Evolutionary conservation across 768 basidiomycete species (phyloP), one percentile per base, ranked within the genome.

Genomic region (Termitomyces sp.): DNA sequence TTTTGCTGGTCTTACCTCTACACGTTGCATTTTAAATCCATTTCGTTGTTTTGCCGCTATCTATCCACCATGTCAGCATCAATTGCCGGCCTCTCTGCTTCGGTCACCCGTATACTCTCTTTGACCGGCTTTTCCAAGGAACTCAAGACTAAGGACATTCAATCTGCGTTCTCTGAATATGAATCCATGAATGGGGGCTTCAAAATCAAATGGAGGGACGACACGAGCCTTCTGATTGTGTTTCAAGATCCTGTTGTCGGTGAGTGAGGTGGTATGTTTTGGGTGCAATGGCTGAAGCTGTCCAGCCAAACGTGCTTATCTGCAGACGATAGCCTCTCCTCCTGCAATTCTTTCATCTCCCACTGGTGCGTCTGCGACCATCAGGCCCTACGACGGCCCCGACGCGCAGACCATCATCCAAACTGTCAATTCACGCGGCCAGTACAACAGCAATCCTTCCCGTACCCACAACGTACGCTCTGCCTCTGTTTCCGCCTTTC

Each of bases 161-260:
- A 98, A 67, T 67, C 78, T 42, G 89, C 93, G 44, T 97, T 98
- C 70, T 77, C 85, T 48, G 93, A 94, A 44, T 98, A 88, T 81
- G 93, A 97, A 64, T 79, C 74, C 57, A 75, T 85, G 51, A 83
- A 77, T 54, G 97, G 96, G 28, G 97, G 97, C 22, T 97, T 96
- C 77, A 93, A 95, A 80, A 95, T 99, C 69, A 99, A 99, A 70
- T 99, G 97, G 97, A 82, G 84, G 64, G 95, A 99, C 71, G 97
- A 99, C 71, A 93, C 92, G 37, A 95, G 90, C 66, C 88, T 96
- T 40, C 75, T 95, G 63, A 88, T 97, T 62, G 97, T 99, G 53
- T 99, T 99, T 68, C 81, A 83, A 60, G 97, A 98, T 72, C 84
- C 97, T 54, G 76, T 80, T 46, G 79, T 88, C 43, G 96, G 97